phyloP scores from a whole-genome alignment of 2,329 filamentous ascomycete species.

The Hypoxylon sp. region DNA sequence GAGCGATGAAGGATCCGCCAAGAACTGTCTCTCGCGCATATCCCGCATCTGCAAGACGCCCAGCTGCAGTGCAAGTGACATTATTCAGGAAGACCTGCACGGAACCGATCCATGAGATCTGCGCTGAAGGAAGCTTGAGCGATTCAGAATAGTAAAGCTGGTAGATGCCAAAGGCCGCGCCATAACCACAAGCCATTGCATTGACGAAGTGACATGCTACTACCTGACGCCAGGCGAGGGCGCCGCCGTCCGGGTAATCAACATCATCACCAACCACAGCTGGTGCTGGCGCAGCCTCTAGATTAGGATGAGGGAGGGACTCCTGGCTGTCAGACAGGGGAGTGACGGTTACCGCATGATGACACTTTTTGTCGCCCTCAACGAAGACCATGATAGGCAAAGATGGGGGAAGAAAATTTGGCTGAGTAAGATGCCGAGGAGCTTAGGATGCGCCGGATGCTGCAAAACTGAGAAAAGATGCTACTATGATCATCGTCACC shows the following conservation, averaged over 20 bases:
- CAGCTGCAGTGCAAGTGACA: constrained; percentile 53
- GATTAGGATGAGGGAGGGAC: constrained; percentile 29
- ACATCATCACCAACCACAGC: constrained; percentile 20
- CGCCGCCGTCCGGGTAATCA: constrained; percentile 57
- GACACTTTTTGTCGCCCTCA: constrained; percentile 31
- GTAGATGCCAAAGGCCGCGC: constrained; percentile 65
- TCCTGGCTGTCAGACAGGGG: constrained; percentile 32
- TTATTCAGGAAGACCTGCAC: constrained; percentile 58
- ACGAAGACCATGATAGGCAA: constrained; percentile 40
- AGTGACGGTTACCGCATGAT: constrained; percentile 37
- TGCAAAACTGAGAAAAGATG: constrained; percentile 29
- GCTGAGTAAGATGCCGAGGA: constrained; percentile 26
- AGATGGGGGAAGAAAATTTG: constrained; percentile 25
- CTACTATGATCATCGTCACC: constrained; percentile 29
- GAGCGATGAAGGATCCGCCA: constrained; percentile 57
- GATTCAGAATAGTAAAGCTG: constrained; percentile 61
- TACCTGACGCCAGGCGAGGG: constrained; percentile 66
- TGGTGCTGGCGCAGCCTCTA: constrained; percentile 22
- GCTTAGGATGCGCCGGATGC: constrained; percentile 12
- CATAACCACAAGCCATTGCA: constrained; percentile 66
- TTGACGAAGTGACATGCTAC: constrained; percentile 63
- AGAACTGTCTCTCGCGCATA: constrained; percentile 53
- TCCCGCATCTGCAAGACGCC: constrained; percentile 55
- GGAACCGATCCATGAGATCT: constrained; percentile 64
- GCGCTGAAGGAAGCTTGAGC: constrained; percentile 53